phyloP scores from a whole-genome alignment of 163 green algal genomes.

The Volvox carteri region DNA sequence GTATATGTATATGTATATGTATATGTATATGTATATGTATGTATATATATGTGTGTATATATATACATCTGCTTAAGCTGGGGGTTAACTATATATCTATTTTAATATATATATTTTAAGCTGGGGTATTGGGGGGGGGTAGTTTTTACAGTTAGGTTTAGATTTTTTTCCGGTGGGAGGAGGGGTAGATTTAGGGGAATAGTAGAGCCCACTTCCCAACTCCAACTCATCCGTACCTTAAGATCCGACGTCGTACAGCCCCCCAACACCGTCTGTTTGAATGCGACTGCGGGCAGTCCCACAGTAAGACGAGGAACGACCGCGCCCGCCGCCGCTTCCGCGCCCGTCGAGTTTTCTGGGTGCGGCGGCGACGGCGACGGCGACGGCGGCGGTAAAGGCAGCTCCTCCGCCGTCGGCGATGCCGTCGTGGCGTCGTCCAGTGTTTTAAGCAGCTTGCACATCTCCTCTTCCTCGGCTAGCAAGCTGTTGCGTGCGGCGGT shows the following conservation, averaged over 20 bases:
- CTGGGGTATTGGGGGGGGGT: no score
- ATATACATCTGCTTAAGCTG: no score
- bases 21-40: no score
- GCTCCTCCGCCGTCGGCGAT: neutral
- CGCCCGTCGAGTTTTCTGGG: neutral
- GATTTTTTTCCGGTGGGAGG: no score
- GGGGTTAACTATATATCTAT: no score
- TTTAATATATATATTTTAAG: no score
- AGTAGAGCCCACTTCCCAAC: no score
- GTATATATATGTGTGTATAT: no score
- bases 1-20: no score
- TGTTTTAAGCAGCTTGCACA: constrained; percentile 31
- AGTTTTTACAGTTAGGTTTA: no score
- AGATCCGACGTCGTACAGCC: constrained; percentile 25
- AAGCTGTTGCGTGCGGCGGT: constrained; percentile 30
- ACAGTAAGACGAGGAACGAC: constrained; percentile 41
- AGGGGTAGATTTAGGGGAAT: no score
- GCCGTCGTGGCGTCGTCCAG: constrained; percentile 29
- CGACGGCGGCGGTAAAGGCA: neutral
- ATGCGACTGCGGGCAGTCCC: constrained; percentile 20
- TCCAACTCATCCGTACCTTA: no score
- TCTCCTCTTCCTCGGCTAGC: constrained; percentile 42
- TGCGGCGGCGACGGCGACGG: neutral
- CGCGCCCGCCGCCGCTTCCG: neutral
- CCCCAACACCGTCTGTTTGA: constrained; percentile 37